Conservation (phyloP, 495 filamentous ascomycete genomes). For the Chaetomium tenue region DNA sequence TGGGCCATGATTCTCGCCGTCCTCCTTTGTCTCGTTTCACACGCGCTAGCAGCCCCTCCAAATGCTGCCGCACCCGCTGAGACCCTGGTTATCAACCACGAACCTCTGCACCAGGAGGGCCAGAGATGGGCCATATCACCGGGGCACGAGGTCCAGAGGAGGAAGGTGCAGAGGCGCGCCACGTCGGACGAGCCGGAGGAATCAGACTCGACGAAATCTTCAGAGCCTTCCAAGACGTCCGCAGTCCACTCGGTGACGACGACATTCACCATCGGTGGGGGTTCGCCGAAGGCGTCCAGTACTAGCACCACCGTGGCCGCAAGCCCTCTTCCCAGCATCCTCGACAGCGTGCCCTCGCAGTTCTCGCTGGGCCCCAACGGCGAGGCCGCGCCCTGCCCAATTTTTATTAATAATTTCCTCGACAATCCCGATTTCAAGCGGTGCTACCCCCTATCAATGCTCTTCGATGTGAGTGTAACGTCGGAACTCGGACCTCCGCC, state of each 20-base stretch:
- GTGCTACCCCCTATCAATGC: conserved; percentile 72
- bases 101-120: conserved; percentile 34
- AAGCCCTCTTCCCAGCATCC: conserved; percentile 61
- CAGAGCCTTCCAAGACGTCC: conserved; percentile 6
- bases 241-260: conserved; percentile 33
- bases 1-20: conserved; percentile 38
- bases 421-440: conserved; percentile 58
- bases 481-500: neutral
- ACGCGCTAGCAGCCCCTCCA: conserved; percentile 31
- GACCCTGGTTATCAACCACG: conserved; percentile 39
- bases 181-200: conserved; percentile 10
- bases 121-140: conserved; percentile 44
- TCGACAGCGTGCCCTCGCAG: conserved; percentile 69
- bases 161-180: conserved; percentile 22
- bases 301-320: conserved; percentile 33
- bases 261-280: conserved; percentile 39
- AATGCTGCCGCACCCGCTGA: conserved; percentile 34
- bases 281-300: conserved; percentile 33
- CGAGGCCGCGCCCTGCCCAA: conserved; percentile 52
- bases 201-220: neutral
- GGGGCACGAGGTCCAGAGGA: conserved; percentile 34
- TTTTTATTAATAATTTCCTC: conserved; percentile 68
- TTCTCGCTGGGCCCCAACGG: conserved; percentile 52
- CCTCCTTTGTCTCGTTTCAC: conserved; percentile 37
- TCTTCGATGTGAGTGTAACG: conserved; percentile 56